Evolutionary conservation across 2,329 filamentous ascomycete genomes (phyloP).

Genomic region (Ceratocystis diversiconidia): DNA sequence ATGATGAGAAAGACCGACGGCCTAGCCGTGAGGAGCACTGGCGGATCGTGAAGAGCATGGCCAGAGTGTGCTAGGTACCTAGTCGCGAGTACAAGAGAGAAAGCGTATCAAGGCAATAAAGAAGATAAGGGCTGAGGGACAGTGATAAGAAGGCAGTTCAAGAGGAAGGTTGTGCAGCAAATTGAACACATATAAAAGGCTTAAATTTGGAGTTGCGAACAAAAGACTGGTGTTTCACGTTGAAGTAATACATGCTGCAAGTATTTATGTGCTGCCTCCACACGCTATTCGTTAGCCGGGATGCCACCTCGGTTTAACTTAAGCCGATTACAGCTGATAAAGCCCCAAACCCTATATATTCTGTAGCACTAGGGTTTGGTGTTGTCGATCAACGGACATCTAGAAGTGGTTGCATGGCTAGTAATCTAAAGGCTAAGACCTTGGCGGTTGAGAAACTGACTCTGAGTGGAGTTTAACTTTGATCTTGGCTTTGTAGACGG

Average conservation of each 20-base stretch:
- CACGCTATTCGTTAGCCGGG: neutral
- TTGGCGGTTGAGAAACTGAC: neutral
- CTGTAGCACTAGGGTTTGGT: neutral
- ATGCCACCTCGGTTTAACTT: conserved; percentile 9
- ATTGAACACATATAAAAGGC: neutral
- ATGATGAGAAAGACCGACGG: conserved; percentile 30
- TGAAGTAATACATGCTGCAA: neutral
- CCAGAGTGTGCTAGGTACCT: neutral
- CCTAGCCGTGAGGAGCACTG: neutral
- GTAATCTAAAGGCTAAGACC: neutral
- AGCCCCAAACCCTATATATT: neutral
- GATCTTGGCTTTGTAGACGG: neutral
- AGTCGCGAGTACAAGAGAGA: neutral
- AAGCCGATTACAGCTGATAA: neutral
- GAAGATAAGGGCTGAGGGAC: neutral
- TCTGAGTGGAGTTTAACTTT: neutral
- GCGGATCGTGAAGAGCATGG: neutral
- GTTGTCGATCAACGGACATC: neutral
- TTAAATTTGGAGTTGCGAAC: neutral
- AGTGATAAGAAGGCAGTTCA: neutral
- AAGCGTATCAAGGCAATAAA: neutral
- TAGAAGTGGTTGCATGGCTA: neutral
- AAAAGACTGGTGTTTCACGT: conserved; percentile 1
- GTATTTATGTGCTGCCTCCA: neutral
- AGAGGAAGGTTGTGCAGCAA: neutral